Evolutionary conservation across 768 basidiomycete genomes (phyloP).

Genomic region (Favolaschia claudopus): DNA sequence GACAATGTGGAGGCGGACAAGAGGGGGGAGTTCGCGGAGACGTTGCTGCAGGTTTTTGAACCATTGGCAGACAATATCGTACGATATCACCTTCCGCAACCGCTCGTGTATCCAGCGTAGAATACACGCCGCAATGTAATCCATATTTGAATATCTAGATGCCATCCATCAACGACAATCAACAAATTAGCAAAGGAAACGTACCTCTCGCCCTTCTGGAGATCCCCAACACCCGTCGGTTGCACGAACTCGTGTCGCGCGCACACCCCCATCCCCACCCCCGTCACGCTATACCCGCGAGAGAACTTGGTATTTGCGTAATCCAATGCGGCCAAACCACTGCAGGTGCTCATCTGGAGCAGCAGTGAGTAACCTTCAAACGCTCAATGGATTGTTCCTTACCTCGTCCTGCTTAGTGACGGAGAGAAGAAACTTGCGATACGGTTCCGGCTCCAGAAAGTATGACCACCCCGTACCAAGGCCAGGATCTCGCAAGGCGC

Average conservation of each 20-base stretch:
- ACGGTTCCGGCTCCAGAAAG: conserved; percentile 10
- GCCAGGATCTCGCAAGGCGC: neutral
- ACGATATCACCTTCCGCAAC: conserved; percentile 26
- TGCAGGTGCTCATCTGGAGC: conserved; percentile 35
- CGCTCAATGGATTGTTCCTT: no score
- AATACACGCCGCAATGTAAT: conserved; percentile 30
- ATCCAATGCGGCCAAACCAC: conserved; percentile 34
- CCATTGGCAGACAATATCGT: conserved; percentile 43
- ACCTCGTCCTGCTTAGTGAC: conserved; percentile 15
- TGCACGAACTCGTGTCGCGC: conserved; percentile 33
- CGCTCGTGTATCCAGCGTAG: neutral
- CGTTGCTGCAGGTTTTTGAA: conserved; percentile 29
- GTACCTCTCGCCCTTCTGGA: conserved; percentile 42
- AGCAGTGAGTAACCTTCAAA: neutral
- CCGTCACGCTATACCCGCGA: conserved; percentile 31
- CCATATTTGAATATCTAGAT: conserved; percentile 36
- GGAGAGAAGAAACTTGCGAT: conserved; percentile 12
- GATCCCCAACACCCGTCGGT: conserved; percentile 35
- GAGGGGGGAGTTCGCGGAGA: conserved; percentile 17
- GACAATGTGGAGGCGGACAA: conserved; percentile 12
- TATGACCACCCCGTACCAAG: conserved; percentile 7
- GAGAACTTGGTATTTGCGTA: conserved; percentile 32
- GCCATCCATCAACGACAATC: neutral
- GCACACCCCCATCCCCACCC: conserved; percentile 33
- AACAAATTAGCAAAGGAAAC: conserved; percentile 1